Conservation (phyloP, 352 stramenopile species). For the Globisporangium cystogenes region DNA sequence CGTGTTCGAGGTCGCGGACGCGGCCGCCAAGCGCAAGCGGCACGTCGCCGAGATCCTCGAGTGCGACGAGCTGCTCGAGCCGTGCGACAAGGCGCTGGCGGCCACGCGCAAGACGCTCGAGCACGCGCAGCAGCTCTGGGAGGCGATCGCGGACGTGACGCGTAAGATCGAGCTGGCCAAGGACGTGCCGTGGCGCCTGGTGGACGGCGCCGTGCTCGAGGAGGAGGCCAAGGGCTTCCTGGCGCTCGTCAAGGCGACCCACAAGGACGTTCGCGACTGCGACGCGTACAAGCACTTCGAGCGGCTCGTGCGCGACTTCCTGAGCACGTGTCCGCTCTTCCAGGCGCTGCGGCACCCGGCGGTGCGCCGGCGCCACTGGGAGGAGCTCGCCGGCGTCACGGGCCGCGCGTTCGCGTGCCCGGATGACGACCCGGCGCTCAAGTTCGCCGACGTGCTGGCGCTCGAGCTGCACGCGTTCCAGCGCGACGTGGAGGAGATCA, state of each 20-base stretch:
- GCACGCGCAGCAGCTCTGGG: conserved; percentile 81
- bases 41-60: conserved; percentile 93
- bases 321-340: conserved; percentile 73
- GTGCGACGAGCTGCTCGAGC: conserved; percentile 86
- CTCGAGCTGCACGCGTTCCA: conserved; percentile 77
- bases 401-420: conserved; percentile 56
- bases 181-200: conserved; percentile 89
- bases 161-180: conserved; percentile 86
- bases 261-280: conserved; percentile 87
- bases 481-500: conserved; percentile 88
- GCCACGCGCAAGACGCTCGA: conserved; percentile 74
- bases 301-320: conserved; percentile 63
- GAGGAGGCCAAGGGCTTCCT: conserved; percentile 90
- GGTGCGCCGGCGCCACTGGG: conserved; percentile 71
- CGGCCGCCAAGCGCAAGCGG: conserved; percentile 45
- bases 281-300: conserved; percentile 90
- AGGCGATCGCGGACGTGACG: conserved; percentile 81
- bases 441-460: conserved; percentile 79
- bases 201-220: conserved; percentile 90
- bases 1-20: conserved; percentile 30
- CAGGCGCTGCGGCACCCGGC: conserved; percentile 72
- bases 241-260: conserved; percentile 84
- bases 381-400: conserved; percentile 54
- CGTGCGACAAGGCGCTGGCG: conserved; percentile 60
- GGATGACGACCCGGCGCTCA: conserved; percentile 55